These are phyloP conservation scores for Neurospora tetrasperma DNA, from an alignment of 495 filamentous ascomycete genomes.

Conservation along the genomic window DNA sequence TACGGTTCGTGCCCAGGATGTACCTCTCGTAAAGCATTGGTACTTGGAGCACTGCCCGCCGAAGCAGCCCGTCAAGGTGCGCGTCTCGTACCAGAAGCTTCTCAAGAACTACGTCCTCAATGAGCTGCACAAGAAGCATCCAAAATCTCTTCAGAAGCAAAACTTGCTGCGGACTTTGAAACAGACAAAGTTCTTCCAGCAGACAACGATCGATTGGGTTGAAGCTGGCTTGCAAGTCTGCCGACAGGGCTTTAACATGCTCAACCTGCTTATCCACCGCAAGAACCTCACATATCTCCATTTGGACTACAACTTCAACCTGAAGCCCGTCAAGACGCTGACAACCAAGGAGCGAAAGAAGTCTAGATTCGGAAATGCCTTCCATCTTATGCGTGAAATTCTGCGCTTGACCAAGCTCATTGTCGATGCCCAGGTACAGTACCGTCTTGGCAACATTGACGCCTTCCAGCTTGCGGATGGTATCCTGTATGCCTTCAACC, in stretches of 20 bases:
- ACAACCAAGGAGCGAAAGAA: constrained; percentile 99
- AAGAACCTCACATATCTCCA: constrained; percentile 99
- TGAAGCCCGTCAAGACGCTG: constrained; percentile 97
- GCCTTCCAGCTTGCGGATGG: constrained; percentile 98
- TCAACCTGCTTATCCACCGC: constrained; percentile 93
- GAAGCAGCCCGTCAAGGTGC: constrained; percentile 85
- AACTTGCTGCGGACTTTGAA: constrained; percentile 82
- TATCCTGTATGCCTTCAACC: constrained; percentile 98
- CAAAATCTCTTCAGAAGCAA: constrained; percentile 93
- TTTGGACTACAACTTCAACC: constrained; percentile 98
- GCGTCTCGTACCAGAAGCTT: constrained; percentile 98
- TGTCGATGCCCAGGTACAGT: constrained; percentile 97
- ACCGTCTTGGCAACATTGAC: constrained; percentile 95
- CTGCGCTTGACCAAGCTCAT: constrained; percentile 96
- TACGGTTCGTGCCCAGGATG: constrained; percentile 95
- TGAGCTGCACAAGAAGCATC: constrained; percentile 86
- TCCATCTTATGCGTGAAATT: constrained; percentile 98
- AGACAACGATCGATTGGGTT: constrained; percentile 98
- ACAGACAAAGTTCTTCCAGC: constrained; percentile 98
- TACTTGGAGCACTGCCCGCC: constrained; percentile 92
- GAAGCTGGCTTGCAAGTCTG: constrained; percentile 98
- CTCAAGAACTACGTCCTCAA: constrained; percentile 96
- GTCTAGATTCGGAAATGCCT: constrained; percentile 98
- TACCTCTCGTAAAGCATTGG: constrained; percentile 96
- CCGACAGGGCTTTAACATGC: constrained; percentile 98